phyloP scores from a whole-genome alignment of 2,329 filamentous ascomycete genomes.

The Aspergillus neoniger region DNA sequence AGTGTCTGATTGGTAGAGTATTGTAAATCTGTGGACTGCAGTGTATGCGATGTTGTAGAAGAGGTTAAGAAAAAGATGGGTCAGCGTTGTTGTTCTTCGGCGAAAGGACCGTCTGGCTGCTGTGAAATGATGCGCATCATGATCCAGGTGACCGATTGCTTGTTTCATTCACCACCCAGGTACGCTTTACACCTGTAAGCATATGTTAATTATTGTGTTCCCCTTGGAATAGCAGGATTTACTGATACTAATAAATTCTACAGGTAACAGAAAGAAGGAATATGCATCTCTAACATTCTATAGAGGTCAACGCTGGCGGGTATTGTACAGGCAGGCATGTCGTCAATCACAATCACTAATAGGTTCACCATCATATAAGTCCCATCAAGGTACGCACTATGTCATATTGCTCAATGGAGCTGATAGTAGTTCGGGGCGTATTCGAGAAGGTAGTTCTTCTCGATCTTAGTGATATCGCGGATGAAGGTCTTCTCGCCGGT shows the following conservation, averaged over 20 bases:
- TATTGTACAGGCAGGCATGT: neutral
- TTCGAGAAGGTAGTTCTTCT: slow-evolving; percentile 88
- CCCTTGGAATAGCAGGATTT: neutral
- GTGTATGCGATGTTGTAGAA: no score
- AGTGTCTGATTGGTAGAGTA: neutral
- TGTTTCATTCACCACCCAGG: no score
- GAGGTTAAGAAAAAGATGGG: neutral
- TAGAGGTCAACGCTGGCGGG: neutral
- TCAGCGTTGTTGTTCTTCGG: neutral
- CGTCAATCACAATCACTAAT: neutral
- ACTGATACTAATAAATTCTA: neutral
- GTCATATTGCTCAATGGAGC: slow-evolving; percentile 41
- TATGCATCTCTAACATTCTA: neutral
- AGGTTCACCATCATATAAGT: neutral
- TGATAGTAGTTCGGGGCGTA: slow-evolving; percentile 84
- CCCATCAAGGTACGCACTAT: neutral
- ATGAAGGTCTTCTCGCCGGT: slow-evolving; percentile 87
- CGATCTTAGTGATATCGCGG: slow-evolving; percentile 86
- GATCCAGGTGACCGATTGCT: no score
- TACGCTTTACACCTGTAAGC: no score
- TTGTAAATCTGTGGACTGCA: neutral
- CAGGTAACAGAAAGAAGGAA: neutral
- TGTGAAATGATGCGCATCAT: no score
- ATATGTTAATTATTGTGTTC: no score
- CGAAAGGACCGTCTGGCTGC: no score